Evolutionary conservation across 202 grass and related monocot genomes (phyloP), one percentile per base, ranked within the genome.

Genomic region (Setaria viridis): DNA sequence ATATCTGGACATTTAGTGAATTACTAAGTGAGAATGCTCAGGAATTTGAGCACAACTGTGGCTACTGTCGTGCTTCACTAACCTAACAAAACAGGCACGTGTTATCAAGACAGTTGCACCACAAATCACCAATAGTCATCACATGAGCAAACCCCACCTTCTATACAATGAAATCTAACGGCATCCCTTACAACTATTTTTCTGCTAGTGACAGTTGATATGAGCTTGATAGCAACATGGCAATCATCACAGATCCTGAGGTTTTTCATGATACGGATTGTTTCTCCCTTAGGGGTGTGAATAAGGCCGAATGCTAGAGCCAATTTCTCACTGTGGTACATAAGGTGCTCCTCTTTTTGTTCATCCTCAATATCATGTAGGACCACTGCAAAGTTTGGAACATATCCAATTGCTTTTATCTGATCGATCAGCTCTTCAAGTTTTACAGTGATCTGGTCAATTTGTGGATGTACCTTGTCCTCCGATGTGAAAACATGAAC

Each of bases 341-440:
- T 94, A 81, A 97, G 89, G 63, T 92, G 84, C n/a, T 94, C 87
- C 85, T 97, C 94, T 74, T 94, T 97, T 54, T 90, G 94, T 77
- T 97, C 91, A 80, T 94, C 89, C 78, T 93, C 91, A 74, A 97
- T 67, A 87, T 97, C 94, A 84, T 97, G 91, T 76, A 90, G 85
- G 55, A 81, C 91, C 75, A 85, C 71, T 0, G 32, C 89, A 85
- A 90, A 84, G 50, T 91, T 97, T 5, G 94, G 91, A 79, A 84
- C 67, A 64, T 92, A 94, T 53, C 94, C 89, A 3, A 92, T 90
- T 32, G 72, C 71, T 87, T 94, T 94, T 82, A 97, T 97, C 84
- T 90, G 70, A 47, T 78, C 85, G 75, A 97, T 90, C 78, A 92
- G 62, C 72, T 91, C 87, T 67, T 59, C 62, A 63, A 97, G 51